Evolutionary conservation across 345 rosid genomes (phyloP).

Genomic region (Euphorbia peplus): DNA sequence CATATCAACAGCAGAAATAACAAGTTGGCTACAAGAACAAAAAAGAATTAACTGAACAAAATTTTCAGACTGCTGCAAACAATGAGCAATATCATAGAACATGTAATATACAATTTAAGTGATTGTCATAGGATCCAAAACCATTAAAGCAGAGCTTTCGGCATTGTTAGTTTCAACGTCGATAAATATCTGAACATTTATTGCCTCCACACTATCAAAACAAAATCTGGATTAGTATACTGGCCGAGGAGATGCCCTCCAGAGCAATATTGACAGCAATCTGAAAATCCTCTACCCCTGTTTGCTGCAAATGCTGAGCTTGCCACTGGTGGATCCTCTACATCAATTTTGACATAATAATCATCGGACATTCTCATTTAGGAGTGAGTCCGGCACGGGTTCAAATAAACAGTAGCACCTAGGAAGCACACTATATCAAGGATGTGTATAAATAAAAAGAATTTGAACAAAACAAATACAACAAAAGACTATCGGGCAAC

Average conservation of each 20-base stretch:
- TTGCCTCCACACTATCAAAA: neutral
- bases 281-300: conserved; percentile 4
- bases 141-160: neutral
- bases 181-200: neutral
- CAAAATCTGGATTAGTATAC: neutral
- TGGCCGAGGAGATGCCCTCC: neutral
- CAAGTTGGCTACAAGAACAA: neutral
- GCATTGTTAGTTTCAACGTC: neutral
- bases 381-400: conserved; percentile 31
- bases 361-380: too few species aligned
- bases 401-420: conserved; percentile 10
- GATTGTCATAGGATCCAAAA: neutral
- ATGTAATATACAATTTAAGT: neutral
- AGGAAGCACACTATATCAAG: neutral
- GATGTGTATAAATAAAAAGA: neutral
- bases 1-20: neutral
- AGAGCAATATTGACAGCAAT: neutral
- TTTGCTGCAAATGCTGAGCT: conserved; percentile 33
- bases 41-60: neutral
- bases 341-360: conserved; percentile 34
- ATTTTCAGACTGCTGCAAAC: too few species aligned
- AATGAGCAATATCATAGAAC: neutral
- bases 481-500: neutral
- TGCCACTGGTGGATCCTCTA: conserved; percentile 38
- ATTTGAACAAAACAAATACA: neutral